Conservation (phyloP, 108 stramenopile species). For the Skeletonema grethae region DNA sequence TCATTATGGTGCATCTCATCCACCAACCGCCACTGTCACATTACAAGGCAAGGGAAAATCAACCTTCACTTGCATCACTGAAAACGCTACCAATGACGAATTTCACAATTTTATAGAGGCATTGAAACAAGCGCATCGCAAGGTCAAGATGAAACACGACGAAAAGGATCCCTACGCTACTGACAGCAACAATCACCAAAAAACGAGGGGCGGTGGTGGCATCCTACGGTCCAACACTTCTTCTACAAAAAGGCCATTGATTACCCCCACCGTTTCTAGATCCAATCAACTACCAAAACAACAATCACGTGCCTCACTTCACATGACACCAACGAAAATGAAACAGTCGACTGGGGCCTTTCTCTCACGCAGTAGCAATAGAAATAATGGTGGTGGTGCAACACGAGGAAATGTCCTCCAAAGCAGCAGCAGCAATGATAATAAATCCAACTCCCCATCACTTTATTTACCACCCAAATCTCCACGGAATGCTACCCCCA, state of each 20-base stretch:
- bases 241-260: neutral
- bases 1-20: neutral
- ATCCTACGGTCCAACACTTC: neutral
- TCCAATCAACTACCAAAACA: neutral
- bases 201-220: neutral
- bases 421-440: neutral
- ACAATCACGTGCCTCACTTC: neutral
- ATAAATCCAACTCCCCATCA: neutral
- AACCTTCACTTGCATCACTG: neutral
- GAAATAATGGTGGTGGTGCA: neutral
- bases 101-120: neutral
- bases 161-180: constrained; percentile 9
- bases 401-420: neutral
- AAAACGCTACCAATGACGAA: neutral
- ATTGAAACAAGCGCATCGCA: neutral
- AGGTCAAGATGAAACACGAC: neutral
- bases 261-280: neutral
- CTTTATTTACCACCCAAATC: constrained; percentile 8
- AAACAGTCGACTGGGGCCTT: neutral
- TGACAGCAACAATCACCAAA: neutral
- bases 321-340: neutral
- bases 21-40: neutral
- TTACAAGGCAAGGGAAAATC: neutral
- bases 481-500: constrained; percentile 35
- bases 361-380: neutral